Conservation (phyloP, 768 basidiomycete species). For the Crepidotus variabilis region DNA sequence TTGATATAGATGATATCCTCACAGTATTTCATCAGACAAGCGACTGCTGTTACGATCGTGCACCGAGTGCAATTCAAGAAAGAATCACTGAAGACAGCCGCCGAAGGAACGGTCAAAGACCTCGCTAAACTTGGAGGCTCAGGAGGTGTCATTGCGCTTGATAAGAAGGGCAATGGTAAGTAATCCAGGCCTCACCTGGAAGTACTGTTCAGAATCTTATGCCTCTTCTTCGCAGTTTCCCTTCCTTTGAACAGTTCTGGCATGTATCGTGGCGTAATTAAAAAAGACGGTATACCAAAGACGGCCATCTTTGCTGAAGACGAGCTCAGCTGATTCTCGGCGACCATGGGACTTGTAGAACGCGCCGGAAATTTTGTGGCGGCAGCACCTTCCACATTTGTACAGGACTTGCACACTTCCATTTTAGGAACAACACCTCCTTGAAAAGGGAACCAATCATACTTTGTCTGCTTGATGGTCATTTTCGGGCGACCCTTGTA, state of each 20-base stretch:
- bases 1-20: slow-evolving; percentile 2
- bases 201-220: too few species aligned
- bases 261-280: slow-evolving; percentile 80
- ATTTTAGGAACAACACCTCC: slow-evolving; percentile 4
- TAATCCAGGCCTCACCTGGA: neutral
- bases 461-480: neutral
- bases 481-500: neutral
- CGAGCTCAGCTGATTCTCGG: slow-evolving; percentile 7
- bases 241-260: slow-evolving; percentile 74
- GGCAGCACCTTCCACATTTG: neutral
- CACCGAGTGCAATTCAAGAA: slow-evolving; percentile 58
- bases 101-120: slow-evolving; percentile 52
- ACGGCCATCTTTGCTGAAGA: slow-evolving; percentile 81
- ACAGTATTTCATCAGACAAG: slow-evolving; percentile 75
- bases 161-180: slow-evolving; percentile 65
- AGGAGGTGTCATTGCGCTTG: slow-evolving; percentile 76
- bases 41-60: slow-evolving; percentile 64
- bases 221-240: slow-evolving; percentile 43
- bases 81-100: slow-evolving; percentile 55
- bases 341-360: neutral
- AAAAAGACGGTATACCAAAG: slow-evolving; percentile 62
- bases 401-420: neutral
- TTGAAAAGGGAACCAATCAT: neutral
- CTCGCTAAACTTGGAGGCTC: slow-evolving; percentile 55
- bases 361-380: neutral